A percentile compares a stretch with the other conserved stretches of the same genome.
Evolutionary conservation across 306 rosid genomes (phyloP).

Genomic region (Castanea sativa): DNA sequence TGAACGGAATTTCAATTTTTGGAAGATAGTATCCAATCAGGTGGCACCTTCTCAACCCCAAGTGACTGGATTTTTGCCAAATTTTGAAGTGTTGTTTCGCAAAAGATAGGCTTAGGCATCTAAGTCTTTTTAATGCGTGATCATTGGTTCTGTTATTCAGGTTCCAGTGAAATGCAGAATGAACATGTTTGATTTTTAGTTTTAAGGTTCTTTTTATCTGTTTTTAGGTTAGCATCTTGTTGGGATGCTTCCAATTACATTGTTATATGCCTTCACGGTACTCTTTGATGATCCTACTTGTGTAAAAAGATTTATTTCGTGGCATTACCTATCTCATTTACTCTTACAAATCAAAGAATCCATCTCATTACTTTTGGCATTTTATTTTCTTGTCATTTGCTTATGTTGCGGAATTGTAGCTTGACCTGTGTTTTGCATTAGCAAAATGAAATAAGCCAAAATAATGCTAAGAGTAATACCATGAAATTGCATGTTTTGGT

Average conservation of each 20-base stretch:
- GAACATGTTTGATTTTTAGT: constrained; percentile 15
- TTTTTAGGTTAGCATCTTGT: background rate
- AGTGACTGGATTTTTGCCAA: constrained; percentile 12
- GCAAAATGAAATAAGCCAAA: too few relatives aligned
- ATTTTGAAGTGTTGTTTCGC: constrained; percentile 19
- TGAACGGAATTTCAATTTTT: constrained; percentile 13
- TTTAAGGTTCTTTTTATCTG: constrained; percentile 2
- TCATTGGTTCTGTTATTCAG: constrained; percentile 28
- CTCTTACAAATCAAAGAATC: too few relatives aligned
- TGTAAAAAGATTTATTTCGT: constrained; percentile 14
- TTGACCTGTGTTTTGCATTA: too few relatives aligned
- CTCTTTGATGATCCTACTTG: constrained; percentile 19
- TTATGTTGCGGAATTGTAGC: too few relatives aligned
- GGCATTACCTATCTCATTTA: background rate
- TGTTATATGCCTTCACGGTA: background rate
- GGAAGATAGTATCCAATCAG: constrained; percentile 24
- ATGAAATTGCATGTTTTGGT: too few relatives aligned
- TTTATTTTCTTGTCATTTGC: background rate
- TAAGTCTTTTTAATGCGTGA: constrained; percentile 29
- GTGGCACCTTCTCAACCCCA: constrained; percentile 21
- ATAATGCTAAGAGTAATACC: too few relatives aligned
- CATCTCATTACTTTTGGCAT: background rate
- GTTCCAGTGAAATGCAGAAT: constrained; percentile 31
- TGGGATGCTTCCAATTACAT: constrained; percentile 8
- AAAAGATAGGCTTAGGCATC: constrained; percentile 24